These are phyloP conservation scores for Nematocida sp. DNA, from an alignment of 371 early-diverging fungal species.

Conservation along the genomic window DNA sequence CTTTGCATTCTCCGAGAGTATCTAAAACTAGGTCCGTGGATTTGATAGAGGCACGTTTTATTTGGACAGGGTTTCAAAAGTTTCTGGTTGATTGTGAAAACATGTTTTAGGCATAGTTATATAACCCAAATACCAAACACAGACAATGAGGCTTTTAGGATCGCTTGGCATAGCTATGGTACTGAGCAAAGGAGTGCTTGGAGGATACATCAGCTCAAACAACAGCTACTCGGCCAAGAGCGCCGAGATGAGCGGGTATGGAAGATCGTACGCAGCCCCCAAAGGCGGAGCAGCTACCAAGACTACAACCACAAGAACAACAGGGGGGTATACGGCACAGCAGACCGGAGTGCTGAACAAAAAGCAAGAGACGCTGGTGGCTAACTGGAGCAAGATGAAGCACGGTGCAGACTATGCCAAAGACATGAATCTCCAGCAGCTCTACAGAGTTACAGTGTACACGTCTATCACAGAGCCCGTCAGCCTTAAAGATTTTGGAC, in stretches of 20 bases:
- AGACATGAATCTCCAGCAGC: not conserved
- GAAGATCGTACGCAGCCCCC: too few relatives aligned
- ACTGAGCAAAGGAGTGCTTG: constrained; percentile 5
- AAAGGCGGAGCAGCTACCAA: too few relatives aligned
- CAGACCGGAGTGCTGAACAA: not conserved
- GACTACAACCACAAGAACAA: too few relatives aligned
- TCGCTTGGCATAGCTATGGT: constrained; percentile 27
- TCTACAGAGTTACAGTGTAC: constrained; percentile 5
- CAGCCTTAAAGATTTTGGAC: not conserved
- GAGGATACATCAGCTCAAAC: not conserved
- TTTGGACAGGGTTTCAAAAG: not conserved
- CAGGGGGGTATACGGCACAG: too few relatives aligned
- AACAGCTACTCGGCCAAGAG: not conserved
- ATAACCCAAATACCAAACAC: not conserved
- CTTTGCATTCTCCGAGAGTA: constrained; percentile 16
- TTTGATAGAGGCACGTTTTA: constrained; percentile 11
- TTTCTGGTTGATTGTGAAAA: constrained; percentile 32
- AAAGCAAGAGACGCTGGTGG: constrained; percentile 11
- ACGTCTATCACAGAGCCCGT: not conserved
- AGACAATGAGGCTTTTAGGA: constrained; percentile 26
- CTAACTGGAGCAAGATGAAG: not conserved
- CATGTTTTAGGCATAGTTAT: constrained; percentile 33
- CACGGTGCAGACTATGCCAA: not conserved
- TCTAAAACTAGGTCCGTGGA: constrained; percentile 35
- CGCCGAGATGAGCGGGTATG: not conserved